Base-by-base conservation (phyloP, 1,139 yeast genomes). In the Scheffersomyces insectosa region DNA sequence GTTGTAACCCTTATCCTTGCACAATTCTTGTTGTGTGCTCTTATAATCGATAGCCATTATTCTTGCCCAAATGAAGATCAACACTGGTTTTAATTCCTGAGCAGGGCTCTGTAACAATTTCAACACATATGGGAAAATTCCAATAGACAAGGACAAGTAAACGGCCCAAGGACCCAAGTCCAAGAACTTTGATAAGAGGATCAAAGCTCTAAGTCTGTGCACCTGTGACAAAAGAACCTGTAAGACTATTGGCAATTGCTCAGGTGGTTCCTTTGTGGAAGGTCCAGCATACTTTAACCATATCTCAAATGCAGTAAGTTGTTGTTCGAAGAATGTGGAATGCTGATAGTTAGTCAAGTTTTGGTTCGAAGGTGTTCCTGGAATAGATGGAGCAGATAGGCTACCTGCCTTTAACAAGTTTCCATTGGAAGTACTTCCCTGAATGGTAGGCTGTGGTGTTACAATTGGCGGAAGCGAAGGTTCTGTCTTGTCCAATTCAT, bases 81-180 rank as follows among this genome's bases (percentile, higher is more conserved):
- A 68, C 3, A 93, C 97, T 0, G 99, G 98, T 57, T 90, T 90
- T 47, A 95, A 72, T 57, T 95, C 99, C 33, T 89, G 95, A 0
- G 98, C 97, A 0, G 99, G 98, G 47, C 96, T 86, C 61, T 93
- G 99, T 31, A 93, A 68, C 30, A 95, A 72, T 56, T 91, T 89
- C 46, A 93, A 72, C 25, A 95, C 97, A 60, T 95, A 95, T 0
- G 99, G 98, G 65, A 93, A 93, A 31, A 93, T 93, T 25, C 99
- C 98, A 55, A 93, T 91, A 3, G 97, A 88, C 32, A 93, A 71
- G 0, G 98, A 95, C 35, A 91, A 71, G 55, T 90, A 89, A 0
- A 93, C 99, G 0, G 99, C 98, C 95, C 97, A 89, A 0, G 99
- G 97, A 0, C 99, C 99, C 36, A 93, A 69, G 63, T 93, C 99